Evolutionary conservation across 2,329 filamentous ascomycete species (phyloP).

Genomic region (Sporothrix pseudoabietina): DNA sequence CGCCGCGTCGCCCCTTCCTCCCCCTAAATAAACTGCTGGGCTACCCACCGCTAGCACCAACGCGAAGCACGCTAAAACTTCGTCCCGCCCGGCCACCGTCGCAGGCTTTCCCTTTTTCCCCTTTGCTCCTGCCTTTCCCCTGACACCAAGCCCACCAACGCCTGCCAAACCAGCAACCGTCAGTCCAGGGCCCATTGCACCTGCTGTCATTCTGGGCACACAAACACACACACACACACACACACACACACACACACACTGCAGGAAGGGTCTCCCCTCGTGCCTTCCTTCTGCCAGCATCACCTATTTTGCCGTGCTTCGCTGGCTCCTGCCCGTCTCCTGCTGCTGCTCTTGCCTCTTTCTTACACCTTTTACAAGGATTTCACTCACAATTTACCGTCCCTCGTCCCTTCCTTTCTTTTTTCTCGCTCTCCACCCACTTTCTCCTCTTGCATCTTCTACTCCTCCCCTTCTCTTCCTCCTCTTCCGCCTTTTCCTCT

Average conservation of each 20-base stretch:
- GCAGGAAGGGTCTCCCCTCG: not conserved
- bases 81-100: slow-evolving; percentile 28
- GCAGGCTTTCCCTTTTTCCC: not conserved
- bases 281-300: slow-evolving; percentile 2
- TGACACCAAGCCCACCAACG: slow-evolving; percentile 8
- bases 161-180: slow-evolving; percentile 9
- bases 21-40: slow-evolving; percentile 17
- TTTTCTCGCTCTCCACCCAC: slow-evolving; percentile 22
- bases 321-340: not conserved
- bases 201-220: slow-evolving; percentile 5
- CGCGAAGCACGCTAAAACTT: slow-evolving; percentile 29
- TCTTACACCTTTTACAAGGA: slow-evolving; percentile 21
- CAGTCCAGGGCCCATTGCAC: not conserved
- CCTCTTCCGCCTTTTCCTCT: slow-evolving; percentile 19
- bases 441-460: slow-evolving; percentile 25
- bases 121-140: slow-evolving; percentile 6
- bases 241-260: not conserved
- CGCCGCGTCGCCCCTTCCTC: not conserved
- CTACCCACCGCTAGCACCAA: slow-evolving; percentile 23
- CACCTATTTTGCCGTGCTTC: not conserved
- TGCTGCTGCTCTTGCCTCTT: not conserved
- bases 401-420: slow-evolving; percentile 23
- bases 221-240: not conserved
- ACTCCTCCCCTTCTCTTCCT: slow-evolving; percentile 11
- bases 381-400: slow-evolving; percentile 14